Evolutionary conservation across 306 rosid genomes (phyloP), one percentile per base, ranked within the genome.

Genomic region (Castanea mollissima): DNA sequence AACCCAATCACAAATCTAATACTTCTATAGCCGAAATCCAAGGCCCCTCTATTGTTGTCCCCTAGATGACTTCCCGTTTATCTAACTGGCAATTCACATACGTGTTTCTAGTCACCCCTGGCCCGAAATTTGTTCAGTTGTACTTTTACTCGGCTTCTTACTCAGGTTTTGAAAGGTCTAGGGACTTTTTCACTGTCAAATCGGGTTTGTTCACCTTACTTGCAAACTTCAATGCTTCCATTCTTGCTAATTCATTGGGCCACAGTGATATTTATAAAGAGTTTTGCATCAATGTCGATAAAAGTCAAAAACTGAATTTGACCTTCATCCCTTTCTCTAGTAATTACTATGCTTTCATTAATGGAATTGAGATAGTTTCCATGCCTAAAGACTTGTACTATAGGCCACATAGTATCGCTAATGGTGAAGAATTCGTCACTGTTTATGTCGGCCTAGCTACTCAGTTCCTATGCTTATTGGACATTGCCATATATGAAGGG

Each of bases 121-220:
- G 76, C 27, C 76, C 63, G 0, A 72, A 72, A 55, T 72, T 72
- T 13, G 41, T 72, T 31, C 38, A 63, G 15, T 52, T 72, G 62
- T 1, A 72, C 76, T 72, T 72, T 16, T 52, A 72, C 46, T 3
- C 76, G 3, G 60, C 60, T 52, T 4, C 59, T 10, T 72, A 72
- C 76, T 15, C 20, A n/a, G 69, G 38, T 29, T 29, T 63, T 29
- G 20, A 13, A 5, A 14, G 0, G 38, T 29, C 38, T 15, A 63
- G 4, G 0, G 69, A 29, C 20, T 29, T 4, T 15, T 63, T 63
- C 38, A 63, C 69, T 2, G 41, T 63, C 69, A 63, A 29, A 29
- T 41, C 0, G 4, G 69, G 69, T 29, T 5, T 4, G 20, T 29
- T 63, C 69, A 63, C 69, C 41, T 29, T 63, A 29, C 69, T 63